Percentiles rank a stretch among this genome's conserved stretches.
Conservation (phyloP, 2,329 filamentous ascomycete genomes). For the Neofusicoccum sp. region DNA sequence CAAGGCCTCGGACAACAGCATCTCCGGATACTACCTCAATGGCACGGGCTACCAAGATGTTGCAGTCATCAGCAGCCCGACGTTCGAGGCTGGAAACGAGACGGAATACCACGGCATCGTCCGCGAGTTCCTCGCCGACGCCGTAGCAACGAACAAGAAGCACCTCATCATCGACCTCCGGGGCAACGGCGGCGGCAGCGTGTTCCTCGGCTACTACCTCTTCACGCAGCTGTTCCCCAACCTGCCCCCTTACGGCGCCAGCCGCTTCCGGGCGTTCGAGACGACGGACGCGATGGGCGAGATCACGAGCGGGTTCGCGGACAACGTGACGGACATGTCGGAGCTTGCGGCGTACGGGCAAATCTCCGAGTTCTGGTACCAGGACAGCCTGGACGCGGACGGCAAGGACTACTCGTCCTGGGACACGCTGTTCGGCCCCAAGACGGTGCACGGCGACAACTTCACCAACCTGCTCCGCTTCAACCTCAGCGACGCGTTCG, state of each 20-base stretch:
- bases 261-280: slow-evolving; percentile 48
- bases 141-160: slow-evolving; percentile 51
- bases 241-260: slow-evolving; percentile 44
- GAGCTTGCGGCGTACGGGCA: slow-evolving; percentile 2
- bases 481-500: slow-evolving; percentile 23
- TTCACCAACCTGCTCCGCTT: slow-evolving; percentile 36
- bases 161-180: slow-evolving; percentile 65
- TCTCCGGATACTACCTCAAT: slow-evolving; percentile 49
- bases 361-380: slow-evolving; percentile 34
- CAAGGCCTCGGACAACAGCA: slow-evolving; percentile 33
- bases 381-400: slow-evolving; percentile 30
- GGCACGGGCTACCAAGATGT: slow-evolving; percentile 42
- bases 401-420: slow-evolving; percentile 33
- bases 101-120: slow-evolving; percentile 41
- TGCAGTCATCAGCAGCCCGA: slow-evolving; percentile 46
- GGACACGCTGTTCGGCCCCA: slow-evolving; percentile 37
- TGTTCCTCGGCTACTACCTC: slow-evolving; percentile 40
- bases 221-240: slow-evolving; percentile 57
- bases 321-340: too few species aligned
- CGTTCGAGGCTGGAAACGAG: slow-evolving; percentile 33
- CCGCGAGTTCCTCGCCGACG: slow-evolving; percentile 47
- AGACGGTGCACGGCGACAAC: slow-evolving; percentile 29
- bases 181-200: slow-evolving; percentile 58
- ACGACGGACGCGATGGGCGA: slow-evolving; percentile 35
- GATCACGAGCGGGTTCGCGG: slow-evolving; percentile 26